Evolutionary conservation across 805 yeast species (phyloP), one percentile per base, ranked within the genome.

Genomic region (Wickerhamiella australiensis): DNA sequence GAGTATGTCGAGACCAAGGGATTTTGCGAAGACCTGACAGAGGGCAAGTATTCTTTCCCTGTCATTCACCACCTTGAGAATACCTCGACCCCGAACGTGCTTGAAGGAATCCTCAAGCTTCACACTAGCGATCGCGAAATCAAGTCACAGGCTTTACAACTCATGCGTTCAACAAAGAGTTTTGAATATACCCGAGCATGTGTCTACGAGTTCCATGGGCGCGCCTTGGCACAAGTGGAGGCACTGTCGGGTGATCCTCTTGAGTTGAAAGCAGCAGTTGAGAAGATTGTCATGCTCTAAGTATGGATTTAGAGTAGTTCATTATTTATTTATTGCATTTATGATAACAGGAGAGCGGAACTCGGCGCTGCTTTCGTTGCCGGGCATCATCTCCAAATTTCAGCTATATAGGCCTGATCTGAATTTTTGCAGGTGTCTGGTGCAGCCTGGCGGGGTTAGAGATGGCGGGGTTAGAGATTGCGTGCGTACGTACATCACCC

Each of bases 41-140:
- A 88, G 62, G 96, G 96, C 0, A 88, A 87, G 64, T 76, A 82
- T 52, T 85, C 95, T 0, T 82, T 85, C 54, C 96, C 96, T 0
- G 78, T 88, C 1, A 74, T 88, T 15, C 92, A 85, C 62, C 73
- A 80, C 3, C 64, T 82, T 1, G 59, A 68, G 17, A 57, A 60
- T 31, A 68, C 68, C 44, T 53, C 58, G 1, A 53, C 57, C 1
- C 44, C 38, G 11, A 15, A 18, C 1, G 54, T 46, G 47, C 53
- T 56, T n/a, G 36, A 33, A 49, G 70, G 71, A 43, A 77, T 79
- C n/a, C 62, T 82, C 50, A 69, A 68, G 51, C 69, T 72, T 55
- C 72, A 71, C 42, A 78, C 87, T 0, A 57, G 62, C 1, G 80
- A 79, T 58, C 59, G 55, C 3, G 67, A 68, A 6, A 57, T 75